phyloP scores from a whole-genome alignment of 345 rosid species.

The Angophora floribunda region DNA sequence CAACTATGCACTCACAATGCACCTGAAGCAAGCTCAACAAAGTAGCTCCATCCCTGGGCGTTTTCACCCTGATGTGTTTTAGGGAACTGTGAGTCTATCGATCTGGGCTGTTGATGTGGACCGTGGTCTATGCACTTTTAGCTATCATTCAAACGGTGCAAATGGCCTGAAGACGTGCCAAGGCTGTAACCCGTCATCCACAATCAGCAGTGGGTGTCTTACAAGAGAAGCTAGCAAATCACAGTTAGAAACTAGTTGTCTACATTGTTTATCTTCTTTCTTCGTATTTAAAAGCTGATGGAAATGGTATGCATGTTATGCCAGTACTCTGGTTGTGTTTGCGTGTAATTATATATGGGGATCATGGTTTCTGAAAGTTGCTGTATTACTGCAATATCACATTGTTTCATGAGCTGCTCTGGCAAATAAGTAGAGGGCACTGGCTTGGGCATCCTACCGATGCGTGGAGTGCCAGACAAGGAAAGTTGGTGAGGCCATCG shows the following conservation, averaged over 20 bases:
- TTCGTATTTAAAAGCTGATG: neutral
- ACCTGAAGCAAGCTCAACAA: conserved; percentile 40
- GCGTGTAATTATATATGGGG: neutral
- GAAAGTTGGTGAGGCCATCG: neutral
- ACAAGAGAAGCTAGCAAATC: neutral
- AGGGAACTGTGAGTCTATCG: neutral
- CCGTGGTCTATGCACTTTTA: neutral
- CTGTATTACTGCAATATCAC: neutral
- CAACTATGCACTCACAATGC: conserved; percentile 53
- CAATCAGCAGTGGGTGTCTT: neutral
- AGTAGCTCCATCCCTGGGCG: conserved; percentile 36
- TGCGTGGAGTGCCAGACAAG: neutral
- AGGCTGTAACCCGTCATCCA: neutral
- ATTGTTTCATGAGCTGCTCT: neutral
- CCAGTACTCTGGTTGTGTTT: neutral
- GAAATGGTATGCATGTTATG: neutral
- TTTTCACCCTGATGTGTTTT: conserved; percentile 79
- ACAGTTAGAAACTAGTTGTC: neutral
- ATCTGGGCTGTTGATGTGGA: neutral
- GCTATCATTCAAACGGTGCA: neutral
- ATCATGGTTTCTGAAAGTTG: neutral
- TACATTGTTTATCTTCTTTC: neutral
- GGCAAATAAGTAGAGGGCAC: neutral
- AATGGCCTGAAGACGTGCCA: neutral
- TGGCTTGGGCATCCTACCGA: neutral